Percentiles rank a stretch among this genome's conserved stretches.
phyloP scores from a whole-genome alignment of 2,329 filamentous ascomycete species.

The Aspergillus floridensis region DNA sequence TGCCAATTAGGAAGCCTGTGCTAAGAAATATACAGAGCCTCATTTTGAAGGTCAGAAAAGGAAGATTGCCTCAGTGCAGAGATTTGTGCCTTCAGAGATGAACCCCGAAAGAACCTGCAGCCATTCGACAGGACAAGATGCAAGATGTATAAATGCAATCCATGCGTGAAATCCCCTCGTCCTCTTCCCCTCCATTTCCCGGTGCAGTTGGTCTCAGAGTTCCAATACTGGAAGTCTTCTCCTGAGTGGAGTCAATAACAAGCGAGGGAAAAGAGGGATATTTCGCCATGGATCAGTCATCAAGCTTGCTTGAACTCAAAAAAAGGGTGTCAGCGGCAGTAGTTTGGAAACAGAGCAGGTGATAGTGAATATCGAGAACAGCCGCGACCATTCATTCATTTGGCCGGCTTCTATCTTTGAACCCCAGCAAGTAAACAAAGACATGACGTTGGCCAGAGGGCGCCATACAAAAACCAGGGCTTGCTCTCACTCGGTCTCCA shows the following conservation, averaged over 20 bases:
- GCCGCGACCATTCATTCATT: neutral
- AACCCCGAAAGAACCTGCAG: neutral
- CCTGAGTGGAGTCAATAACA: neutral
- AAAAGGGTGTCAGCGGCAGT: neutral
- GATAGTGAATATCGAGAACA: too few species aligned
- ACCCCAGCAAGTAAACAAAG: neutral
- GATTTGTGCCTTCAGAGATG: neutral
- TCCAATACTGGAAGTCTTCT: neutral
- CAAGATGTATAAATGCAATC: neutral
- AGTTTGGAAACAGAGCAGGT: neutral
- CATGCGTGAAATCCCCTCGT: neutral
- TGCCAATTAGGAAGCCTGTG: neutral
- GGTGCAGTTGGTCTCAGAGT: neutral
- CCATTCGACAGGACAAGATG: neutral
- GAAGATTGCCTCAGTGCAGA: neutral
- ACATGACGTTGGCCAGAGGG: neutral
- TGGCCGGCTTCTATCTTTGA: neutral
- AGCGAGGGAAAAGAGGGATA: neutral
- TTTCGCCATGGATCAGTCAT: too few species aligned
- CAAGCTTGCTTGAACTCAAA: too few species aligned
- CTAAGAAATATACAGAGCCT: neutral
- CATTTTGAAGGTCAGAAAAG: neutral
- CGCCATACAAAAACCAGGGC: neutral
- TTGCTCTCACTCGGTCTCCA: neutral
- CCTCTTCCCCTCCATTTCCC: neutral